A percentile compares a stretch with the other conserved stretches of the same genome.
Conservation (phyloP, 2,329 filamentous ascomycete genomes). For the Celoporthe dispersa region DNA sequence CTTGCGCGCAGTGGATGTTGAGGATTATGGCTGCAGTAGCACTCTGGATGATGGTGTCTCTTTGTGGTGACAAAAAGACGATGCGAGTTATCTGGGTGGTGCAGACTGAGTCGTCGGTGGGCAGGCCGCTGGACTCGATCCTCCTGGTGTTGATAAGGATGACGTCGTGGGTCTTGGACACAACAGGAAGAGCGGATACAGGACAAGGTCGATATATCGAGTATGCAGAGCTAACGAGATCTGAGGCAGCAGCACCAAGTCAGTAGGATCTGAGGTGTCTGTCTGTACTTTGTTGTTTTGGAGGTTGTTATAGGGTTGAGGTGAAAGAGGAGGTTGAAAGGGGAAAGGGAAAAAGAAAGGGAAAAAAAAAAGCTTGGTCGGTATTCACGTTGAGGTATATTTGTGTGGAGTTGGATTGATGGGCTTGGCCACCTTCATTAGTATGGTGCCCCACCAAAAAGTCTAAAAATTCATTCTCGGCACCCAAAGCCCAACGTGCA, state of each 20-base stretch:
- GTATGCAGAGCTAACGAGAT: background rate
- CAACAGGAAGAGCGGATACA: background rate
- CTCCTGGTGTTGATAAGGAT: constrained; percentile 15
- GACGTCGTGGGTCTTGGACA: constrained; percentile 21
- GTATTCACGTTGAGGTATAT: constrained; percentile 2
- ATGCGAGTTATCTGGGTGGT: background rate
- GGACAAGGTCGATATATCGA: background rate
- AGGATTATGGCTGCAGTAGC: background rate
- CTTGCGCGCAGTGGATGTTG: background rate
- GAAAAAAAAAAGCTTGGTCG: constrained; percentile 4
- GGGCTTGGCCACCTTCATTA: background rate
- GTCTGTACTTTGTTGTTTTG: background rate
- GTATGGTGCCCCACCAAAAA: constrained; percentile 14
- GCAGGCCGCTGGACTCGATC: constrained; percentile 2
- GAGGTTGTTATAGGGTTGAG: background rate
- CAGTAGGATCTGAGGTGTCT: background rate
- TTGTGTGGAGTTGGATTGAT: background rate
- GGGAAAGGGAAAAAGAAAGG: background rate
- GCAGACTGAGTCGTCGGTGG: background rate
- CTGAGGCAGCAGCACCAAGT: background rate
- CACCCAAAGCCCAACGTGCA: background rate
- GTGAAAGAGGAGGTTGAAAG: constrained; percentile 2
- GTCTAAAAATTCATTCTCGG: constrained; percentile 5
- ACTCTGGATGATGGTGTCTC: background rate
- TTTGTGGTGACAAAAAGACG: background rate